These are phyloP conservation scores for Carex kokanica DNA, from an alignment of 176 grass and related monocot genomes.

Conservation along the genomic window DNA sequence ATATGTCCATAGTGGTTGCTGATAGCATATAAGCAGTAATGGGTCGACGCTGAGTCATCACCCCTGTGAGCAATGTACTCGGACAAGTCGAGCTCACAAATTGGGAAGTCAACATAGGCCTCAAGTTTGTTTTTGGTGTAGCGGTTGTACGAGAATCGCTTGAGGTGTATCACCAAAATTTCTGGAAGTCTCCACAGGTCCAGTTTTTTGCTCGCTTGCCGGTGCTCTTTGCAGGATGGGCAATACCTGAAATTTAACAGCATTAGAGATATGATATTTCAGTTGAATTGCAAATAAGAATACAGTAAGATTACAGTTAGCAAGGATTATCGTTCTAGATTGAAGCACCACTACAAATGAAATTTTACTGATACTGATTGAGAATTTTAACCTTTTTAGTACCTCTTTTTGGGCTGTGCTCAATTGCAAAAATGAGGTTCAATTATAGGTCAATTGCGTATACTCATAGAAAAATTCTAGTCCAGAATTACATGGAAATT, in stretches of 20 bases:
- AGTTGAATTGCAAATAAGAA: conserved; percentile 5
- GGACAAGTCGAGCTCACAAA: conserved; percentile 63
- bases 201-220: conserved; percentile 87
- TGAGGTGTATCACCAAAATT: conserved; percentile 91
- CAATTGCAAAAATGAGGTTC: background rate
- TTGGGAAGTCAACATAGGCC: conserved; percentile 88
- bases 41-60: conserved; percentile 29
- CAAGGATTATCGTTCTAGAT: background rate
- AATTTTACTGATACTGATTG: background rate
- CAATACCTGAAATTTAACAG: conserved; percentile 59
- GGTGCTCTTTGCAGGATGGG: conserved; percentile 82
- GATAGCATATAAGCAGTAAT: conserved; percentile 70
- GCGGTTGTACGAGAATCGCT: conserved; percentile 79
- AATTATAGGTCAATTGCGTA: background rate
- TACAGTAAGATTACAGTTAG: background rate
- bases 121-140: conserved; percentile 90
- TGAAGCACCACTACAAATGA: background rate
- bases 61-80: conserved; percentile 44
- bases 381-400: background rate
- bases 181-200: conserved; percentile 90
- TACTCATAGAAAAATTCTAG: background rate
- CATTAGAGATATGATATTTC: background rate
- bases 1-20: conserved; percentile 91
- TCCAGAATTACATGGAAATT: background rate
- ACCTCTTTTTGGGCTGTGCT: background rate